Evolutionary conservation across 2,329 filamentous ascomycete species (phyloP).

Genomic region (Botrytis pseudocinerea): DNA sequence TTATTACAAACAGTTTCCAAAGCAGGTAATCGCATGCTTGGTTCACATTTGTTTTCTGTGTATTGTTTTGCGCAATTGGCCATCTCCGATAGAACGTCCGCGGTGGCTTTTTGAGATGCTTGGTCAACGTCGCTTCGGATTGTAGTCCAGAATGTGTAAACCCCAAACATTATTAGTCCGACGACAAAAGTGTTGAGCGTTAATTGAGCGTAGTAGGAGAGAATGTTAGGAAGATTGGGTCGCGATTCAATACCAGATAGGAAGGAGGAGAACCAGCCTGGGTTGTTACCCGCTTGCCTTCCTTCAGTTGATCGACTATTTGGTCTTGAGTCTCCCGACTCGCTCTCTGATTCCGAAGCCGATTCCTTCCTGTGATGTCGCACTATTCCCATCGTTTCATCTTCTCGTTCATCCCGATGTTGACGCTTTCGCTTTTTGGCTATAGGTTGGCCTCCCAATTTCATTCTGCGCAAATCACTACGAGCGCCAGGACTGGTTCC

Average conservation of each 20-base stretch:
- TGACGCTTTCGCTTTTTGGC: slow-evolving; percentile 49
- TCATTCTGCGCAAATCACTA: slow-evolving; percentile 53
- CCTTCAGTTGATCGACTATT: slow-evolving; percentile 38
- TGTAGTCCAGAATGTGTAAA: slow-evolving; percentile 39
- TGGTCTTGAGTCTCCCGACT: slow-evolving; percentile 41
- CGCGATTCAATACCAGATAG: slow-evolving; percentile 65
- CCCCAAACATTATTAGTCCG: slow-evolving; percentile 44
- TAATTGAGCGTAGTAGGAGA: slow-evolving; percentile 67
- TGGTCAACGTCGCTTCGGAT: slow-evolving; percentile 44
- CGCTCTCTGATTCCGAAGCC: slow-evolving; percentile 41
- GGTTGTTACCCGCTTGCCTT: slow-evolving; percentile 30
- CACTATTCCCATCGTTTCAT: slow-evolving; percentile 40
- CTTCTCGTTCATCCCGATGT: slow-evolving; percentile 43
- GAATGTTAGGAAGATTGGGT: slow-evolving; percentile 63
- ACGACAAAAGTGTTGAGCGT: slow-evolving; percentile 51
- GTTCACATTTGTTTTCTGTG: slow-evolving; percentile 71
- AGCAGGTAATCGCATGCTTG: slow-evolving; percentile 66
- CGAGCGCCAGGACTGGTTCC: slow-evolving; percentile 50
- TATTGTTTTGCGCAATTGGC: slow-evolving; percentile 79
- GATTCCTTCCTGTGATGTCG: slow-evolving; percentile 43
- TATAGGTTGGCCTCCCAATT: slow-evolving; percentile 48
- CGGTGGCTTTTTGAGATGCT: slow-evolving; percentile 60
- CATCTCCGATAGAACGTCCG: slow-evolving; percentile 71
- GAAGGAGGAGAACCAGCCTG: slow-evolving; percentile 49
- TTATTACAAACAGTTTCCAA: slow-evolving; percentile 71